Percentiles rank a stretch among this genome's conserved stretches.
Conservation (phyloP, 1,284 basidiomycete genomes). For the Trichosporon ovoides region DNA sequence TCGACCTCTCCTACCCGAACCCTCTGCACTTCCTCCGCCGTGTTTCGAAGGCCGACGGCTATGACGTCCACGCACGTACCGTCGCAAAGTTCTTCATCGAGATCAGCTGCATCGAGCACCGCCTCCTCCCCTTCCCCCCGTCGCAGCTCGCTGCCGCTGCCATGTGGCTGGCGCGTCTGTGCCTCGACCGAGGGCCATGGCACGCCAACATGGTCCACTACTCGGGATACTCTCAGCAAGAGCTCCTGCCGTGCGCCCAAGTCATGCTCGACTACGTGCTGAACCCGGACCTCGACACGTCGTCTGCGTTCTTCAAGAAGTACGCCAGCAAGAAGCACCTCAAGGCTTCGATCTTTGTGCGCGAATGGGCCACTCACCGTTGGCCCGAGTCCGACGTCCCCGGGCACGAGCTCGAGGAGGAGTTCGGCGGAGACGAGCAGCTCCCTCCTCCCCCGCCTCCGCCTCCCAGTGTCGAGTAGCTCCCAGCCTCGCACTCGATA, state of each 20-base stretch:
- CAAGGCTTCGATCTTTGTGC: constrained; percentile 60
- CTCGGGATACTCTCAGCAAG: constrained; percentile 79
- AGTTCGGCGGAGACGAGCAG: constrained; percentile 12
- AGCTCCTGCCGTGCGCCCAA: constrained; percentile 79
- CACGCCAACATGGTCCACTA: constrained; percentile 89
- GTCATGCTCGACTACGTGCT: constrained; percentile 90
- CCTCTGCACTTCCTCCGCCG: constrained; percentile 88
- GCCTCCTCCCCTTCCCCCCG: constrained; percentile 72
- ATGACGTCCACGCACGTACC: constrained; percentile 84
- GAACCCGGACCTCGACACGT: constrained; percentile 56
- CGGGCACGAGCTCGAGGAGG: constrained; percentile 26
- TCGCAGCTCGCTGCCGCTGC: constrained; percentile 82
- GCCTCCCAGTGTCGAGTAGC: not conserved
- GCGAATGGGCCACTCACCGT: constrained; percentile 49
- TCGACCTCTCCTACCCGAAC: constrained; percentile 87
- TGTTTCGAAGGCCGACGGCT: constrained; percentile 93
- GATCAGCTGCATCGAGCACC: constrained; percentile 81
- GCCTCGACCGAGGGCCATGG: constrained; percentile 80
- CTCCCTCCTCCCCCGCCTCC: constrained; percentile 13
- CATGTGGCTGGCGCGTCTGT: constrained; percentile 83
- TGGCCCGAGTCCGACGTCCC: constrained; percentile 32
- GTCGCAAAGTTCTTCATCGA: constrained; percentile 91
- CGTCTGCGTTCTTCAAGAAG: constrained; percentile 64
- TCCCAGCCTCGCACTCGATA: not conserved
- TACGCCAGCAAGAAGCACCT: constrained; percentile 72